Base-by-base conservation (phyloP, 768 basidiomycete species). In the Xerocomus brunneocitrinus region DNA sequence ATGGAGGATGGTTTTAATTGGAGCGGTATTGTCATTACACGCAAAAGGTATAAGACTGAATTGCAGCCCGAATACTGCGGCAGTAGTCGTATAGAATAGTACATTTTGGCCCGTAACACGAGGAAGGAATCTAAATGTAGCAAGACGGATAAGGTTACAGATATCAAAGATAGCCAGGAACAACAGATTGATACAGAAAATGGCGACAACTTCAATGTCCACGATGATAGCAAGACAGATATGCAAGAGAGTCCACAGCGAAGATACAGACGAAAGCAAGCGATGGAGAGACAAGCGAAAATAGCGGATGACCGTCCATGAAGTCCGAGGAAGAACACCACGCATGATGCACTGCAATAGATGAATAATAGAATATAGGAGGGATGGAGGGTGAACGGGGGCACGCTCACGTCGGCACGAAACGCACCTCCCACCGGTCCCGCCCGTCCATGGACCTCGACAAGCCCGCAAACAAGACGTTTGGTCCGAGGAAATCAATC, bases 401-500 rank as follows among this genome's bases (percentile, higher is more conserved):
- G 24, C 34, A 35, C 16, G 27, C 9, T 69, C 52, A 70, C 8
- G 50, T 58, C 9, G 53, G 52, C 5, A 56, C 35, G 34, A 74
- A 61, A 39, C 56, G 49, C 19, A 71, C 66, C 39, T 64, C 60
- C 68, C 68, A 73, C 39, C 59, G 53, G 38, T 67, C 64, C 22
- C 42, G 64, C 8, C 65, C 69, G 8, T 63, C 59, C 39, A 53
- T 55, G 35, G 69, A 60, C 44, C 50, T 55, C 16, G 59, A 57
- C 22, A 74, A 41, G 9, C 73, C 74, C 9, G 52, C 62, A 39
- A 74, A 74, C 27, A 51, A 54, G 36, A 63, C 53, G 22, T 63
- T 61, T 2, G 57, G 62, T 31, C 71, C 70, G 54, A 74, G 63
- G 58, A 72, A 71, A 56, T 74, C 73, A 27, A 74, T 63, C 61